Conservation (phyloP, 768 basidiomycete species). For the Amanita molliuscula region DNA sequence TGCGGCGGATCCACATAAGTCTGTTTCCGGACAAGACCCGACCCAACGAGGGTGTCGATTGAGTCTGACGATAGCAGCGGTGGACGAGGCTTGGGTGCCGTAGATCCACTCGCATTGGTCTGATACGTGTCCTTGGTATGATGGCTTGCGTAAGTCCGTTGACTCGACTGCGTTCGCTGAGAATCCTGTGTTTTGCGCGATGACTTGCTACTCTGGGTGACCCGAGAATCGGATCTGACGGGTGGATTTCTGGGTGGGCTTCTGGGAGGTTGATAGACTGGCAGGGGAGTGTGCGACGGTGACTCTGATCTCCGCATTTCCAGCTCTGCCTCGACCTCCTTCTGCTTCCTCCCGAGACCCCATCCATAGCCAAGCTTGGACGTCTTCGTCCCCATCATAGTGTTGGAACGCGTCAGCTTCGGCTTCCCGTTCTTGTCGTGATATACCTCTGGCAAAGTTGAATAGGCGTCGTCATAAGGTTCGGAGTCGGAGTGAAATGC, state of each 20-base stretch:
- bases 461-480: conserved; percentile 39
- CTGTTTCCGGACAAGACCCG: conserved; percentile 60
- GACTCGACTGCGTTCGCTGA: conserved; percentile 19
- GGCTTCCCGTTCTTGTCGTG: conserved; percentile 28
- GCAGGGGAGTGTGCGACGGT: conserved; percentile 8
- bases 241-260: no score
- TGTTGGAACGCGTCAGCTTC: conserved; percentile 37
- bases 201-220: conserved; percentile 26
- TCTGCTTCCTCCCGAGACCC: conserved; percentile 50
- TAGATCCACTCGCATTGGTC: conserved; percentile 19
- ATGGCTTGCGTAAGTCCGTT: conserved; percentile 8
- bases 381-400: conserved; percentile 51
- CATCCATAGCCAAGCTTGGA: conserved; percentile 66
- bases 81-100: conserved; percentile 26
- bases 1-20: conserved; percentile 47
- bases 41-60: conserved; percentile 64
- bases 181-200: conserved; percentile 23
- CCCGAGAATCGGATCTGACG: conserved; percentile 27
- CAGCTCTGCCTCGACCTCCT: conserved; percentile 22
- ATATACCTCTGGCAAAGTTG: conserved; percentile 20
- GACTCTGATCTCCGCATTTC: conserved; percentile 18
- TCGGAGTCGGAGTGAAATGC: conserved; percentile 56
- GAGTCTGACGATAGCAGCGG: conserved; percentile 49
- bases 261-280: conserved; percentile 9
- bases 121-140: conserved; percentile 16